These are phyloP conservation scores for Fusarium coicis DNA, from an alignment of 2,329 filamentous ascomycete genomes.

Conservation along the genomic window DNA sequence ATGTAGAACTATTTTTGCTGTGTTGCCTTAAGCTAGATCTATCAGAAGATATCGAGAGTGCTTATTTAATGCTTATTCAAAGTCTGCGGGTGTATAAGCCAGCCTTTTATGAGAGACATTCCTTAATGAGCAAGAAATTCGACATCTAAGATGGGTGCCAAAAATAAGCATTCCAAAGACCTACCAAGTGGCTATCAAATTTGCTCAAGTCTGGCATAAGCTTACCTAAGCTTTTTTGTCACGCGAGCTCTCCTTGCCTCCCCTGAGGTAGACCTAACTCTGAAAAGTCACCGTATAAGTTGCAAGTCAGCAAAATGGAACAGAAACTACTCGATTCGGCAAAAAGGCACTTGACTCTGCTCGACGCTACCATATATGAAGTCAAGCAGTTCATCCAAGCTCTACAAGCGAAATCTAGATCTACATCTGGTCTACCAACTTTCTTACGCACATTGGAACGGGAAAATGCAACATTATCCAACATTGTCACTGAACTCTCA, in stretches of 20 bases:
- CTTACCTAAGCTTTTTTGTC: neutral
- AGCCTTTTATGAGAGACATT: slow-evolving; percentile 8
- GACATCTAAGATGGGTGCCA: neutral
- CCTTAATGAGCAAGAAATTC: neutral
- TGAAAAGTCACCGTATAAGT: neutral
- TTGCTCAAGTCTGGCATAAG: neutral
- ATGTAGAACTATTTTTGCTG: neutral
- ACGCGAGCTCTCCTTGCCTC: neutral
- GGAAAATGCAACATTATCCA: slow-evolving; percentile 14
- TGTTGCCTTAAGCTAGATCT: neutral
- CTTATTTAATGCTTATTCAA: neutral
- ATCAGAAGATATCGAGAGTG: neutral
- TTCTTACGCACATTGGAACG: slow-evolving; percentile 25
- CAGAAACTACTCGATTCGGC: slow-evolving; percentile 26
- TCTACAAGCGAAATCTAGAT: slow-evolving; percentile 24
- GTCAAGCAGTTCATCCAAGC: slow-evolving; percentile 5
- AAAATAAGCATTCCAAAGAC: neutral
- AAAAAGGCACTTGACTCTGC: slow-evolving; percentile 7
- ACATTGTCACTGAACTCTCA: slow-evolving; percentile 21
- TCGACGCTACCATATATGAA: slow-evolving; percentile 10
- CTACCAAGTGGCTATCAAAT: neutral
- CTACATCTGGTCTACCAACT: slow-evolving; percentile 24
- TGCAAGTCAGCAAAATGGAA: slow-evolving; percentile 3
- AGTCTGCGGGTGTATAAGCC: neutral
- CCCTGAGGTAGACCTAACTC: neutral